Evolutionary conservation across 1,284 basidiomycete species (phyloP).

Genomic region (Leccinum pachyderme): DNA sequence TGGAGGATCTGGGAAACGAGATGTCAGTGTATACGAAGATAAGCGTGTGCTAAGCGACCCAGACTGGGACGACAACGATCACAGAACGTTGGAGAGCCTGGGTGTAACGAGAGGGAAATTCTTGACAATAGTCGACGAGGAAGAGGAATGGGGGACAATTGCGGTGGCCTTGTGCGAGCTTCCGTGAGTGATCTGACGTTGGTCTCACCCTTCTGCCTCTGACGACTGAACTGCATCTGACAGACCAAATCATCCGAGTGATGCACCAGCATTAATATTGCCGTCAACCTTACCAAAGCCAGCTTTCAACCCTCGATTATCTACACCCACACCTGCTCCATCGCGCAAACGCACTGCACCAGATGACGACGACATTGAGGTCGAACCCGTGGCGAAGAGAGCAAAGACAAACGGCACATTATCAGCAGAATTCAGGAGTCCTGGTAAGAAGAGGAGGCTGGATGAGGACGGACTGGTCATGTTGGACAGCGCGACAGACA

Average conservation of each 20-base stretch:
- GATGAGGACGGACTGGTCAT: conserved; percentile 73
- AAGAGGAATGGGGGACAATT: conserved; percentile 73
- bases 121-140: conserved; percentile 85
- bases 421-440: conserved; percentile 38
- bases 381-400: conserved; percentile 57
- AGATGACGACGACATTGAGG: conserved; percentile 47
- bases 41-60: conserved; percentile 81
- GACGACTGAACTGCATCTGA: neutral
- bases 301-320: conserved; percentile 40
- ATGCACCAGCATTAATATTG: conserved; percentile 54
- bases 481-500: conserved; percentile 57
- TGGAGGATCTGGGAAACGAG: conserved; percentile 42
- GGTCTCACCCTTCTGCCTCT: neutral
- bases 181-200: conserved; percentile 55
- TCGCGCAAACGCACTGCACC: conserved; percentile 58
- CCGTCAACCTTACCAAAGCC: conserved; percentile 61
- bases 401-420: conserved; percentile 31
- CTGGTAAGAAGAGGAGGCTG: conserved; percentile 60
- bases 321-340: conserved; percentile 41
- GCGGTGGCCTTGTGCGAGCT: conserved; percentile 68
- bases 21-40: conserved; percentile 87
- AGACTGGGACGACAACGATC: conserved; percentile 86
- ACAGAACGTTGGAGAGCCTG: conserved; percentile 69
- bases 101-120: conserved; percentile 76
- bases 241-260: conserved; percentile 52